Conservation (phyloP, 345 rosid genomes). For the Euphorbia pulcherrima region DNA sequence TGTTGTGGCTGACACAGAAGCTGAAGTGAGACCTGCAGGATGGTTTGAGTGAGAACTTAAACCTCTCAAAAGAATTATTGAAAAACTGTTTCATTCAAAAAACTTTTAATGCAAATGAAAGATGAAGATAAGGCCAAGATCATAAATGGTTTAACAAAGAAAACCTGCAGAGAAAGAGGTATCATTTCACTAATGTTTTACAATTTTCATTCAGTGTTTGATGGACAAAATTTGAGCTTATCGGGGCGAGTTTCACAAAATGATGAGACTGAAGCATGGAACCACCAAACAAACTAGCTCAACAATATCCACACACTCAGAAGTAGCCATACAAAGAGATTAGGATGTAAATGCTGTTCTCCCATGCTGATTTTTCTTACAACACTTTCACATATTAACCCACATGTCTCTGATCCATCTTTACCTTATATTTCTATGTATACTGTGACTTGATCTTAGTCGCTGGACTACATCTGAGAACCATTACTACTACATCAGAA, state of each 20-base stretch:
- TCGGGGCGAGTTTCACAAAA: not conserved
- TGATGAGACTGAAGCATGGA: not conserved
- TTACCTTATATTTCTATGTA: no score
- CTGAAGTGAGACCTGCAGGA: slow-evolving; percentile 47
- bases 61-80: not conserved
- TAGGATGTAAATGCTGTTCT: no score
- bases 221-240: no score
- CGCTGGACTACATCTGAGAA: no score
- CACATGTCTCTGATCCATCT: no score
- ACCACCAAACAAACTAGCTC: not conserved
- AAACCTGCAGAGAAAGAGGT: not conserved
- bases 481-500: no score
- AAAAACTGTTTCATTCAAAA: not conserved
- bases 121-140: not conserved
- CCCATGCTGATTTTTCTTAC: no score
- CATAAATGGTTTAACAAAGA: not conserved
- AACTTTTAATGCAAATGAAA: not conserved
- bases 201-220: not conserved
- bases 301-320: no score
- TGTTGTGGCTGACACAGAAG: slow-evolving; percentile 46
- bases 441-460: no score
- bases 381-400: no score
- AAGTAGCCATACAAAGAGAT: no score
- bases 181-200: not conserved
- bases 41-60: not conserved